Percentiles rank a stretch among this genome's conserved stretches.
Evolutionary conservation across 129 eudicot genomes (phyloP).

Genomic region (Centella asiatica): DNA sequence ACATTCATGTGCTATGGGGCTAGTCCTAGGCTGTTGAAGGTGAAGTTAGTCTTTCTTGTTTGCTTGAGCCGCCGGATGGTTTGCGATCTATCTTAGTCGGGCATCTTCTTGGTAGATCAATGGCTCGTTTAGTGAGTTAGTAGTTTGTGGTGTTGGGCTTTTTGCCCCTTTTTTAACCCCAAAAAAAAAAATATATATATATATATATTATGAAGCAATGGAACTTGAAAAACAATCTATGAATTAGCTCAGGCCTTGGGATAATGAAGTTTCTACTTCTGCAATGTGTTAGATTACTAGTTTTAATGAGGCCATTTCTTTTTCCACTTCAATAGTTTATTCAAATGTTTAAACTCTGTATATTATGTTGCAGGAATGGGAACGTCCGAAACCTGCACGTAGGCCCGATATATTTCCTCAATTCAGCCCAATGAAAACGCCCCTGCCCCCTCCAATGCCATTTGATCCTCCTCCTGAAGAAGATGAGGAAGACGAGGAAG

Average conservation of each 20-base stretch:
- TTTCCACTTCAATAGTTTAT: neutral
- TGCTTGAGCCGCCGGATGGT: too few species aligned
- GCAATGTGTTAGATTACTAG: neutral
- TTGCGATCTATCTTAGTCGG: too few species aligned
- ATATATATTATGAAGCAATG: too few species aligned
- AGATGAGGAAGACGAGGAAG: constrained; percentile 34
- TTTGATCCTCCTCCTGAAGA: constrained; percentile 44
- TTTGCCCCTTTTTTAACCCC: too few species aligned
- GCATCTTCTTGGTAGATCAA: too few species aligned
- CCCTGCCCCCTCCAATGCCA: constrained; percentile 62
- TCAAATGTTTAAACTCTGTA: neutral
- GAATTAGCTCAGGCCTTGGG: constrained; percentile 4
- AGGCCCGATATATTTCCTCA: constrained; percentile 59
- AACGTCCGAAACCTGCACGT: constrained; percentile 46
- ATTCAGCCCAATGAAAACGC: constrained; percentile 65
- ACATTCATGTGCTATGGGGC: too few species aligned
- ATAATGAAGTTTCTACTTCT: neutral
- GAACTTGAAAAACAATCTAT: too few species aligned
- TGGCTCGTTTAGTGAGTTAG: too few species aligned
- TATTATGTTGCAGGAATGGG: constrained; percentile 41
- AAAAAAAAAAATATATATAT: too few species aligned
- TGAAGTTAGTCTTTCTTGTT: too few species aligned
- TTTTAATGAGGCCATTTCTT: neutral
- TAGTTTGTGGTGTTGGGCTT: too few species aligned
- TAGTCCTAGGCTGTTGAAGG: too few species aligned